phyloP scores from a whole-genome alignment of 371 early-diverging fungal species.

The Mucor saturninus region DNA sequence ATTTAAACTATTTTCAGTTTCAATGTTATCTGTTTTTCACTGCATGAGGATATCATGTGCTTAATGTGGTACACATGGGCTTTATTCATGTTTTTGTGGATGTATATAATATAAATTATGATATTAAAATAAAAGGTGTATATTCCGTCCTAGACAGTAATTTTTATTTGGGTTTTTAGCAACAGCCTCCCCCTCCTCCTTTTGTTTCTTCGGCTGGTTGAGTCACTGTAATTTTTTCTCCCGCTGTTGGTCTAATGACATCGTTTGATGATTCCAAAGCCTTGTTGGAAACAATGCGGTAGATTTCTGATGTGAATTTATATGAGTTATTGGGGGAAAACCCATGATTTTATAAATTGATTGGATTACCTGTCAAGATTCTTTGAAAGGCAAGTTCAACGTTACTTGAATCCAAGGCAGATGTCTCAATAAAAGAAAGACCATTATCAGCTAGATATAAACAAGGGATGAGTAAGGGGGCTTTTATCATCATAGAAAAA shows the following conservation, averaged over 20 bases:
- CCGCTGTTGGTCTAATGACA: constrained; percentile 73
- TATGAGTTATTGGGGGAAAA: background rate
- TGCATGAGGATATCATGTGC: too few relatives aligned
- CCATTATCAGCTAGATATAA: constrained; percentile 76
- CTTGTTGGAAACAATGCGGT: constrained; percentile 93
- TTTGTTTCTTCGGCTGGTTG: constrained; percentile 69
- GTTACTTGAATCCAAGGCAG: constrained; percentile 92
- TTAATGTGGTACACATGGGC: too few relatives aligned
- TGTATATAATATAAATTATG: background rate
- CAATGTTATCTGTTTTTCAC: too few relatives aligned
- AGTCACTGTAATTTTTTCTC: constrained; percentile 77
- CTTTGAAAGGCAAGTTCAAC: constrained; percentile 94
- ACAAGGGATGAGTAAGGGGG: background rate
- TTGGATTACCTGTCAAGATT: constrained; percentile 79
- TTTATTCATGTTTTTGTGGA: too few relatives aligned
- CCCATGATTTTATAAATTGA: too few relatives aligned
- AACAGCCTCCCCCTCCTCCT: constrained; percentile 85
- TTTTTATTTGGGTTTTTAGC: constrained; percentile 47
- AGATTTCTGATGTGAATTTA: constrained; percentile 69
- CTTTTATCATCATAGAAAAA: background rate
- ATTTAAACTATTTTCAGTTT: too few relatives aligned
- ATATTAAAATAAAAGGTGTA: background rate
- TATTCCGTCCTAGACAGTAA: too few relatives aligned
- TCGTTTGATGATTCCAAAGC: constrained; percentile 82
- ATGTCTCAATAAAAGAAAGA: constrained; percentile 94